Evolutionary conservation across 441 rosid genomes (phyloP), one percentile per base, ranked within the genome.

Genomic region (Gossypium davidsonii): DNA sequence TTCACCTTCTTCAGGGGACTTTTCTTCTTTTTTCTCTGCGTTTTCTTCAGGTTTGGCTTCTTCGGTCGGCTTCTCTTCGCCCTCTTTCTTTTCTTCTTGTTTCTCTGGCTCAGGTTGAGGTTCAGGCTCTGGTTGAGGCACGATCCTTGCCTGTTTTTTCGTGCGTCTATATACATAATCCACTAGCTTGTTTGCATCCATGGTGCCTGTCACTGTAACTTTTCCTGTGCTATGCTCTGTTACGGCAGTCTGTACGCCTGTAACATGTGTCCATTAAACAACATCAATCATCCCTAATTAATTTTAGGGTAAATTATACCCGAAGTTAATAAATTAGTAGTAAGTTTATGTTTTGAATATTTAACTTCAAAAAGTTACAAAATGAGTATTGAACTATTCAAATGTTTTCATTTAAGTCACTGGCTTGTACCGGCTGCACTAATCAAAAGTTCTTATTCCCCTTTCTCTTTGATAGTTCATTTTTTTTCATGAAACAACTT

Each of bases 201-300:
- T 92, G 11, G 96, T 94, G 18, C 98, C 98, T 0, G 93, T 90
- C 12, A 94, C 97, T 10, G 80, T 83, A 21, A 91, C 97, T 79
- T 90, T 94, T 56, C 86, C 84, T 1, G 86, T 79, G 48, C 83
- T 81, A 12, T 88, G 67, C 59, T 94, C 97, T 2, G 98, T 85
- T 58, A 9, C 79, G 1, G 85, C 94, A 8, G 88, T 83, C 84
- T 88, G 96, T 51, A 94, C 97, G 37, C 97, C 98, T 94, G 80
- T 10, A 64, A 60, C 17, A 1, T 48, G 17, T 14, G n/a, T 2
- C 1, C 3, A 56, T n/a, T 20, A 1, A 68, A 52, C 17, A 14
- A 25, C 26, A 25, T 10, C 23, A 69, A 56, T 56, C 6, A 20
- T n/a, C 9, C 18, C 18, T 59, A 59, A 26, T 3, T 12, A 58